Base-by-base conservation (phyloP, 2,329 filamentous ascomycete genomes). In the Aureobasidium sp. region DNA sequence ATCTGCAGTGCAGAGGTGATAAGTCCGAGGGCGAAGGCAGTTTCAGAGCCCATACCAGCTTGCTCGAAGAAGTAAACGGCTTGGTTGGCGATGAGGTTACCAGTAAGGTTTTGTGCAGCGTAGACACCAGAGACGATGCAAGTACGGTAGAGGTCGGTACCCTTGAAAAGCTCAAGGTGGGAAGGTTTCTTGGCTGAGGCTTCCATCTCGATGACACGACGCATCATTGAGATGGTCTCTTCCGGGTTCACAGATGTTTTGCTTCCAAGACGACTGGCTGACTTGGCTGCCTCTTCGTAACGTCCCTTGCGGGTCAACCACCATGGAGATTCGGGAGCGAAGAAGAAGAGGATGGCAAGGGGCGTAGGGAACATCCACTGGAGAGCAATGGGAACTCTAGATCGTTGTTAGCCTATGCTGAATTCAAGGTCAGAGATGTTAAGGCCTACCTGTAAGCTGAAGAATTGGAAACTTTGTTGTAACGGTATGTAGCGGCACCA, bases 1-100 rank as follows among this genome's bases (percentile, higher is more conserved):
- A 67, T 71, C 63, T 83, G 79, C 2, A 85, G 79, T 42, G 74
- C 78, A 0, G 82, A 84, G 48, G 78, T 84, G 66, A 84, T 84
- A 24, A 85, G 76, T 65, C 79, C 79, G 14, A 85, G 71, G 32
- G 75, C 76, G 62, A 85, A 85, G 3, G 82, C 77, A 24, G 70
- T 74, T 59, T 82, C 69, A 3, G 64, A 66, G 1, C 55, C 55
- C 59, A 85, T 77, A 51, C 81, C 80, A 52, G 83, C 83, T 74
- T 84, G 70, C 58, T 71, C 70, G 63, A 83, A 84, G 66, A 83
- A 83, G 62, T 75, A 83, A 27, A 78, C 75, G 17, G 80, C 78
- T 62, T 83, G 80, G 59, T 82, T 82, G 60, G 80, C 79, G 55
- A 83, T 80, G 40, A 82, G 69, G 60, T 82, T 83, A 57, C 80